phyloP scores from a whole-genome alignment of 1,284 basidiomycete genomes.

The Sanguinoderma infundibulare region DNA sequence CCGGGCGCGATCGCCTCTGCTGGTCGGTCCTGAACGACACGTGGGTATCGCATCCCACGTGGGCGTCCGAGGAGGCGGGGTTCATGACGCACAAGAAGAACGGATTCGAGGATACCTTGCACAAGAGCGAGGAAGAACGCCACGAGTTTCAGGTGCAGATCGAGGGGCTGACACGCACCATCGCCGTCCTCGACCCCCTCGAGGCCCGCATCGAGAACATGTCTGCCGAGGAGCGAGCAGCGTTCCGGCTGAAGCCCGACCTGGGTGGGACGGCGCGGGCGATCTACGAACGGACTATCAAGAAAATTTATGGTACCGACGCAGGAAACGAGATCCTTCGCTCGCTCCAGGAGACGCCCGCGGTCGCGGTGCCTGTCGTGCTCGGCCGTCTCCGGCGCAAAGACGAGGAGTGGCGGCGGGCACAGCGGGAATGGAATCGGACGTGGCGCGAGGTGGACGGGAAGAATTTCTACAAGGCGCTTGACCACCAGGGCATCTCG shows the following conservation, averaged over 20 bases:
- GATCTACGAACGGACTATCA: conserved; percentile 93
- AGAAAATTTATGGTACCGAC: conserved; percentile 92
- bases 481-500: conserved; percentile 94
- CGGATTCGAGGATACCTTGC: conserved; percentile 93
- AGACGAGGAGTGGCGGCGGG: conserved; percentile 96
- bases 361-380: conserved; percentile 91
- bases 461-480: conserved; percentile 96
- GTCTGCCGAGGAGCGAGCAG: conserved; percentile 85
- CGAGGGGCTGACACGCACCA: conserved; percentile 91
- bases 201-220: conserved; percentile 88
- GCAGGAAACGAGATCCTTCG: conserved; percentile 86
- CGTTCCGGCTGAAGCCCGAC: conserved; percentile 87
- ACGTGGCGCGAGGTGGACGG: conserved; percentile 98
- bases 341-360: conserved; percentile 92
- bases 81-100: conserved; percentile 98
- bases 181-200: conserved; percentile 91
- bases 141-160: conserved; percentile 99
- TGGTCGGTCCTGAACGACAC: conserved; percentile 96
- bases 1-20: conserved; percentile 93
- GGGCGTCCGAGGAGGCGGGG: conserved; percentile 95
- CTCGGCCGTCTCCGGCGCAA: conserved; percentile 91
- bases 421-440: conserved; percentile 95
- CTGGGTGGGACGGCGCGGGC: conserved; percentile 89
- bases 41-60: conserved; percentile 97
- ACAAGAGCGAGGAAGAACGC: conserved; percentile 97